Evolutionary conservation across 2,329 filamentous ascomycete species (phyloP).

Genomic region (Pseudogymnoascus sp.): DNA sequence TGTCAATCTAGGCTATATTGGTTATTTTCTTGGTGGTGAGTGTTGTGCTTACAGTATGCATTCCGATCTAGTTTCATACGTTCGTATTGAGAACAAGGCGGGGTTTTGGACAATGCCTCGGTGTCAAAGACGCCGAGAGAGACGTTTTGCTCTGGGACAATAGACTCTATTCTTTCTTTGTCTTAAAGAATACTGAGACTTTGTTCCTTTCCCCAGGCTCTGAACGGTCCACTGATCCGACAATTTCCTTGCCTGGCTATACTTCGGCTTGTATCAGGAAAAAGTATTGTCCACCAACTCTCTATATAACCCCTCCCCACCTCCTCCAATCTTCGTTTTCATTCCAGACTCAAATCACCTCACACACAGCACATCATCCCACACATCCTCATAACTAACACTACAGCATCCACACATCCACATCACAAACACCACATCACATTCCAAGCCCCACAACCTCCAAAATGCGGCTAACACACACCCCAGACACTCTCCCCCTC

Average conservation of each 20-base stretch:
- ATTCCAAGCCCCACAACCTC: background rate
- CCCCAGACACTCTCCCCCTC: background rate
- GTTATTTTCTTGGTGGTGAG: too few species aligned
- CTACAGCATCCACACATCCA: too few species aligned
- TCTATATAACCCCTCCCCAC: background rate
- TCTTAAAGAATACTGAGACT: background rate
- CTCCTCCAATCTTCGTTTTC: background rate
- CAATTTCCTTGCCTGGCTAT: background rate
- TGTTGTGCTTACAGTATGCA: too few species aligned
- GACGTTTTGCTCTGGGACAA: background rate
- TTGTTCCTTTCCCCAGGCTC: background rate
- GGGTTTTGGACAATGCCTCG: background rate
- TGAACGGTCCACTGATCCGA: background rate
- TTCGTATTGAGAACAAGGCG: background rate
- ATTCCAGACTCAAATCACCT: background rate
- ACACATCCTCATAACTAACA: background rate
- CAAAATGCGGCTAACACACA: background rate
- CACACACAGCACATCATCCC: background rate
- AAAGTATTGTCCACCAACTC: background rate
- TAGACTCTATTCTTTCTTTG: background rate
- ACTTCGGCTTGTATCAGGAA: background rate
- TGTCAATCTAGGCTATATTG: too few species aligned
- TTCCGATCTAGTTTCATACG: background rate
- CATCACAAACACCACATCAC: too few species aligned
- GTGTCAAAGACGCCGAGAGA: background rate